phyloP scores from a whole-genome alignment of 1,284 basidiomycete genomes.

The Coniophora puteana region DNA sequence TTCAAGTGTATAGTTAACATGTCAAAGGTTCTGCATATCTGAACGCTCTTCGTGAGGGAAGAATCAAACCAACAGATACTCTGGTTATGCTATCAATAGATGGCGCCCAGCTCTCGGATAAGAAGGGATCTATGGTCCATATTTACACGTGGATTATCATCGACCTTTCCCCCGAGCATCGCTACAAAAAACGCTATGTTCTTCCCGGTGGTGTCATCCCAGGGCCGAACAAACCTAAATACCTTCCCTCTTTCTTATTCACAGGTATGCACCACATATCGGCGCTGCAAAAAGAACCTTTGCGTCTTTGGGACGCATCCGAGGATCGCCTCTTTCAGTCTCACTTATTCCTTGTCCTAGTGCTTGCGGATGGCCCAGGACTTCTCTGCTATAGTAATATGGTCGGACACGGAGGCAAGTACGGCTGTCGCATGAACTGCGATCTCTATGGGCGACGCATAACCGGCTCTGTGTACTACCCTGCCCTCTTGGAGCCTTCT shows the following conservation, averaged over 20 bases:
- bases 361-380: slow-evolving; percentile 23
- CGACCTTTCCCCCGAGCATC: not conserved
- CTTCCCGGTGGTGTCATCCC: slow-evolving; percentile 2
- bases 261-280: slow-evolving; percentile 1
- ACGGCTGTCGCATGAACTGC: slow-evolving; percentile 19
- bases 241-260: not conserved
- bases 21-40: no score
- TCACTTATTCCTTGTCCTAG: slow-evolving; percentile 13
- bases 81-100: no score
- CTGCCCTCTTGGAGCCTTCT: slow-evolving; percentile 6
- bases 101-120: no score
- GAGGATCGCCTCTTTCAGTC: slow-evolving; percentile 6
- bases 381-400: slow-evolving; percentile 18
- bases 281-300: slow-evolving; percentile 1
- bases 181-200: not conserved
- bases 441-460: slow-evolving; percentile 15
- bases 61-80: no score
- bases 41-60: no score
- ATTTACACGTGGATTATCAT: no score
- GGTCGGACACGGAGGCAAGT: slow-evolving; percentile 21
- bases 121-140: no score
- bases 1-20: no score
- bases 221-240: slow-evolving; percentile 1
- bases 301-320: slow-evolving; percentile 16
- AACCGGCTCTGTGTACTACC: slow-evolving; percentile 18